Conservation (phyloP, 1,139 yeast genomes). For the Suhomyces terraborum region DNA sequence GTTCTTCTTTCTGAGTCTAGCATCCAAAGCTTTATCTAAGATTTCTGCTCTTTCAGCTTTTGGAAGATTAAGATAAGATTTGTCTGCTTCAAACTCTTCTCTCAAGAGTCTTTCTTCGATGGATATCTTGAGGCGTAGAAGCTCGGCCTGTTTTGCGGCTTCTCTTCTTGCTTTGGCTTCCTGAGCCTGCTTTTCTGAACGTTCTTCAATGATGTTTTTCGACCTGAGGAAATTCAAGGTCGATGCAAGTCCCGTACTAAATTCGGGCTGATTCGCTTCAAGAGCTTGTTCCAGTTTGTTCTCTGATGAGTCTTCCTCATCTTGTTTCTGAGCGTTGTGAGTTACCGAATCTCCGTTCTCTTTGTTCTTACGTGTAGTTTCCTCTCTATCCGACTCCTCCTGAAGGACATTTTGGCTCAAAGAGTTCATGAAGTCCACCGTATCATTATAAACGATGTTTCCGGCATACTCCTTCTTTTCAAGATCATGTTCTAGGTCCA, state of each 20-base stretch:
- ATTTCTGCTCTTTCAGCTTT: constrained; percentile 32
- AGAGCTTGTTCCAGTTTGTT: neutral
- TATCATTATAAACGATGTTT: constrained; percentile 53
- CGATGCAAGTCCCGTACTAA: constrained; percentile 54
- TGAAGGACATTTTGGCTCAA: constrained; percentile 19
- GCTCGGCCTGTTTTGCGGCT: constrained; percentile 34
- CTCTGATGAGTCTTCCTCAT: constrained; percentile 11
- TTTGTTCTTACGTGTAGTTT: constrained; percentile 8
- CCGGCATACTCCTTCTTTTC: constrained; percentile 20
- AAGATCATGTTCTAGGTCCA: constrained; percentile 33
- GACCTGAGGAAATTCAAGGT: constrained; percentile 57
- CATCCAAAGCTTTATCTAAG: constrained; percentile 34
- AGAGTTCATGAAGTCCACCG: constrained; percentile 52
- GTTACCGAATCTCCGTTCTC: constrained; percentile 7
- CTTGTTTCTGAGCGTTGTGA: constrained; percentile 8
- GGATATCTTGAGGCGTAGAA: constrained; percentile 34
- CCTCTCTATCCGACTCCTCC: constrained; percentile 21
- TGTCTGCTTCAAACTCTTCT: constrained; percentile 41
- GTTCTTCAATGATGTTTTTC: constrained; percentile 36
- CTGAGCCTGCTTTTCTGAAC: constrained; percentile 20
- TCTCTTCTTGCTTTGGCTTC: constrained; percentile 27
- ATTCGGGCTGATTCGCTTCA: constrained; percentile 25
- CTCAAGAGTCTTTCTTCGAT: constrained; percentile 44
- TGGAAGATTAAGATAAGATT: constrained; percentile 32
- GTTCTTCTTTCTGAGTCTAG: constrained; percentile 30